These are phyloP conservation scores for Epichloe baconii DNA, from an alignment of 2,329 filamentous ascomycete species.

Conservation along the genomic window DNA sequence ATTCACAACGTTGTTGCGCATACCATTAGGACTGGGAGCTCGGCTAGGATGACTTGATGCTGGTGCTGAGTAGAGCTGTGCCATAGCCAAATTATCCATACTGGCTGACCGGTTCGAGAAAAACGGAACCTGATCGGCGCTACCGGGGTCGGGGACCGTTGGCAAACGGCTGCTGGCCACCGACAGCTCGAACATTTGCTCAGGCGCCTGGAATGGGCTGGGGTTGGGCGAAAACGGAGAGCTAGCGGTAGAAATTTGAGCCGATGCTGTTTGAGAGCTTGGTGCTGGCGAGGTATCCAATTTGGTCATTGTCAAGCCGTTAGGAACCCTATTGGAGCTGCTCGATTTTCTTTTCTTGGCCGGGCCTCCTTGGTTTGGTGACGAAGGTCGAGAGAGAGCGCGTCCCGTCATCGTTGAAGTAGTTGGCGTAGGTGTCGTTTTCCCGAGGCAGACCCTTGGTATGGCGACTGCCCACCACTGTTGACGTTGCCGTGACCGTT, in stretches of 20 bases:
- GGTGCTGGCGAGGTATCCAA: conserved; percentile 46
- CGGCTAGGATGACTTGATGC: conserved; percentile 63
- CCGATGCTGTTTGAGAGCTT: conserved; percentile 21
- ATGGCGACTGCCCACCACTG: conserved; percentile 30
- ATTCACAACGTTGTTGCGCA: conserved; percentile 33
- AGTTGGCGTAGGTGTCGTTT: conserved; percentile 18
- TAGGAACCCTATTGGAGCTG: conserved; percentile 55
- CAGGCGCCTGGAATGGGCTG: conserved; percentile 29
- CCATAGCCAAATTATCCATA: conserved; percentile 50
- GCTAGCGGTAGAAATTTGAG: conserved; percentile 28
- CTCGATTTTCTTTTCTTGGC: conserved; percentile 77
- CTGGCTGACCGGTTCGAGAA: conserved; percentile 46
- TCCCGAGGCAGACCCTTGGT: conserved; percentile 18
- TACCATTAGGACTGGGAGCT: conserved; percentile 55
- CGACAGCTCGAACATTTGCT: conserved; percentile 32
- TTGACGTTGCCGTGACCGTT: conserved; percentile 50
- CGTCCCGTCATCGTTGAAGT: conserved; percentile 10
- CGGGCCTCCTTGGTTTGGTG: conserved; percentile 54
- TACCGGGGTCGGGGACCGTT: conserved; percentile 54
- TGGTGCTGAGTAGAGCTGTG: conserved; percentile 58
- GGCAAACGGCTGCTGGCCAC: conserved; percentile 30
- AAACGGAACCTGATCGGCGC: conserved; percentile 46
- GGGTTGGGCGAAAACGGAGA: conserved; percentile 42
- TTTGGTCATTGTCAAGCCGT: conserved; percentile 68
- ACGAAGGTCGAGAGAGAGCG: conserved; percentile 57